These are phyloP conservation scores for Pachyrhizus erosus DNA, from an alignment of 306 rosid species.

Conservation along the genomic window DNA sequence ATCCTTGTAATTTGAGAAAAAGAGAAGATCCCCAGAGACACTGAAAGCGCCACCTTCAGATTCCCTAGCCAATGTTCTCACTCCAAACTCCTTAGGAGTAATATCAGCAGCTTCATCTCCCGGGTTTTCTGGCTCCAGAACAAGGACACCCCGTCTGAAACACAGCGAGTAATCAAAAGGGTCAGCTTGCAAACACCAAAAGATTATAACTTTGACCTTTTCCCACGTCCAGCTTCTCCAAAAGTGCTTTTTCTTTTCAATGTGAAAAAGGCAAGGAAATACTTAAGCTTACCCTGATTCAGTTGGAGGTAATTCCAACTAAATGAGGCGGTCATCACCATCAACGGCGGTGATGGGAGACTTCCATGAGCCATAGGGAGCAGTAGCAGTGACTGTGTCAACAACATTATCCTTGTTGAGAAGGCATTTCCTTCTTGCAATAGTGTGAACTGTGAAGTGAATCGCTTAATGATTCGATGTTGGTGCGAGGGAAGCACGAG, in stretches of 20 bases:
- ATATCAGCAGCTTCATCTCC: slow-evolving; percentile 70
- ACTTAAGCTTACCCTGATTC: slow-evolving; percentile 67
- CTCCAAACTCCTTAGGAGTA: slow-evolving; percentile 82
- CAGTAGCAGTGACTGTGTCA: slow-evolving; percentile 35
- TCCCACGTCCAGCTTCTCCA: too few species aligned
- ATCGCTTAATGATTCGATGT: too few species aligned
- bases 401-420: background rate
- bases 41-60: slow-evolving; percentile 89
- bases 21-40: slow-evolving; percentile 64
- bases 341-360: slow-evolving; percentile 90
- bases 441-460: too few species aligned
- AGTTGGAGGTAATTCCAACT: slow-evolving; percentile 85
- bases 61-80: slow-evolving; percentile 86
- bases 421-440: slow-evolving; percentile 50
- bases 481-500: too few species aligned
- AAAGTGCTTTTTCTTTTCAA: background rate
- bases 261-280: background rate
- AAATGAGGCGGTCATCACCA: slow-evolving; percentile 72
- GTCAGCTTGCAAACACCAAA: background rate
- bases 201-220: background rate
- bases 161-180: background rate
- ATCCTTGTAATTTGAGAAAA: slow-evolving; percentile 82
- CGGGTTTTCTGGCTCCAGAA: slow-evolving; percentile 65
- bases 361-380: slow-evolving; percentile 92
- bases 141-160: slow-evolving; percentile 84